Evolutionary conservation across 495 filamentous ascomycete genomes (phyloP), one percentile per base, ranked within the genome.

Genomic region (Aspergillus steynii): DNA sequence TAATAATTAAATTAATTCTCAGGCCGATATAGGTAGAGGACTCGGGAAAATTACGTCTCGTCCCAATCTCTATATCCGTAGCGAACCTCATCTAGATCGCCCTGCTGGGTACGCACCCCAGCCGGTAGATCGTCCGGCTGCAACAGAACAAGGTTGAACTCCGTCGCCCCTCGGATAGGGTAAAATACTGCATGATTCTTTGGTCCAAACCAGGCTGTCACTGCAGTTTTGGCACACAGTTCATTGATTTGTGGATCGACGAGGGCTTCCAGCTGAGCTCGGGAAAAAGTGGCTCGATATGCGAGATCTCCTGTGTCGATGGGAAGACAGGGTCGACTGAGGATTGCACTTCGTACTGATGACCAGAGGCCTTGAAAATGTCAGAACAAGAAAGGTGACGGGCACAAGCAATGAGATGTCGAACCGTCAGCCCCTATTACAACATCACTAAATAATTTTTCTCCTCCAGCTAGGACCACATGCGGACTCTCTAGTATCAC

Each of bases 111-210:
- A 1, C 57, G 56, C 2, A 34, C 15, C 1, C 48, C 68, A 1
- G 10, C 6, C 0, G 83, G 83, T 37, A 90, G 73, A 61, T 88
- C 81, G 61, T 90, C 87, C 0, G 88, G 88, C 8, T 82, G 80
- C 15, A 89, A 62, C 0, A 90, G 72, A 1, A 90, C 87, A 56
- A 90, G 80, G 59, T 90, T 90, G 60, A 82, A 84, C 60, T 85
- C 70, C 29, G 79, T 64, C 0, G 85, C 85, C 5, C 78, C 80
- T 10, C 80, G 74, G 5, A 90, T 65, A 10, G 82, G 80, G 56
- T 89, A 90, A 32, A 81, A 84, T 3, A 89, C 84, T 10, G 78
- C 80, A 61, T 88, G 85, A 7, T 78, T 72, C 15, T 77, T 71
- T 0, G 86, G 85, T 0, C 88, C 87, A 27, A 89, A 69, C 88